A percentile compares a stretch with the other conserved stretches of the same genome.
Conservation (phyloP, 257 asterid species). For the Petrea volubilis region DNA sequence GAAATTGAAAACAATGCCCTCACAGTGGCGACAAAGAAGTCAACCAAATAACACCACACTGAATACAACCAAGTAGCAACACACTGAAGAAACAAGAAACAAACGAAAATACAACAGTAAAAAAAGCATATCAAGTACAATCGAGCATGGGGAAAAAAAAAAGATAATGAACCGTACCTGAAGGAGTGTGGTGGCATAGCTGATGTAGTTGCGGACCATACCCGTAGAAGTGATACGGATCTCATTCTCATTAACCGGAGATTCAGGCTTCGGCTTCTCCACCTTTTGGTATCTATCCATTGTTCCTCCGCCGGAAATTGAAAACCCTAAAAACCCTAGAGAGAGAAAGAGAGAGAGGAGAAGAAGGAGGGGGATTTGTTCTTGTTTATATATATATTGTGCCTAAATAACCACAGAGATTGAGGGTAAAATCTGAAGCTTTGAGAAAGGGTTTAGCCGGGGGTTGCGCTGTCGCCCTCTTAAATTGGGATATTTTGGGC, state of each 20-base stretch:
- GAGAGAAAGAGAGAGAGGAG: constrained; percentile 13
- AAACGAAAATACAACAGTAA: not conserved
- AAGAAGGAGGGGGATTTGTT: constrained; percentile 9
- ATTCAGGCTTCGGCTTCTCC: constrained; percentile 78
- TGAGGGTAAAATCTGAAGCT: not conserved
- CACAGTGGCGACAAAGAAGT: not conserved
- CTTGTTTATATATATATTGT: not conserved
- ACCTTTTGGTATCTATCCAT: constrained; percentile 94
- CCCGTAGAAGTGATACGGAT: constrained; percentile 95
- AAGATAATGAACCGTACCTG: constrained; percentile 47
- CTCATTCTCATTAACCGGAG: constrained; percentile 88
- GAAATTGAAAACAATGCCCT: not conserved
- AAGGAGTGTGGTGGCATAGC: constrained; percentile 77
- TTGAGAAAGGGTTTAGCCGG: not conserved
- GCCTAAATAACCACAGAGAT: not conserved
- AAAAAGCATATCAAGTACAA: not conserved
- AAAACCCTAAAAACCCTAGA: constrained; percentile 55
- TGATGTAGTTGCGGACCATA: constrained; percentile 77
- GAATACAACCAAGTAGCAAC: not conserved
- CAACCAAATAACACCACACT: not conserved
- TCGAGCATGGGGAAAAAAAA: not conserved
- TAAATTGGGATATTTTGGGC: constrained; percentile 14
- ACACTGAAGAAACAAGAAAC: not conserved
- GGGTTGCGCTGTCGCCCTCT: constrained; percentile 11
- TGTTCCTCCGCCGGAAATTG: constrained; percentile 19